These are phyloP conservation scores for Boletus huronensis DNA, from an alignment of 768 basidiomycete genomes.

Conservation along the genomic window DNA sequence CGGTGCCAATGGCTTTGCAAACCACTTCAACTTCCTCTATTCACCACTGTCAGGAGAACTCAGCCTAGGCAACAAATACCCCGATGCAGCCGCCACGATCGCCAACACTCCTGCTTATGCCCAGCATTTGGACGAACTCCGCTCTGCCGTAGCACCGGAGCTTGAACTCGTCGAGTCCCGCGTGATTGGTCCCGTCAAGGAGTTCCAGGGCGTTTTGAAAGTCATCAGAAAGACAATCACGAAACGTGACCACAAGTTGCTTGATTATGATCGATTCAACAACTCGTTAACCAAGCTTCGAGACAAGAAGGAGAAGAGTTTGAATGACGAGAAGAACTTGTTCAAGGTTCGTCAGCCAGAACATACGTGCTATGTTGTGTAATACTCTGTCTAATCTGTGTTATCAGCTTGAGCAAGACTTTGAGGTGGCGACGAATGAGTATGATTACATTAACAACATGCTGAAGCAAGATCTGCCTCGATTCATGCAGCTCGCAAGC, in stretches of 20 bases:
- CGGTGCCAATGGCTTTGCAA: slow-evolving; percentile 57
- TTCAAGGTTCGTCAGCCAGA: slow-evolving; percentile 66
- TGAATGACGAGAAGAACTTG: slow-evolving; percentile 94
- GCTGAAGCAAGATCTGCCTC: slow-evolving; percentile 88
- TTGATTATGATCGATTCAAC: slow-evolving; percentile 95
- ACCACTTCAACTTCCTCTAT: slow-evolving; percentile 62
- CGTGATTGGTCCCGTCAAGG: slow-evolving; percentile 82
- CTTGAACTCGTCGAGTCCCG: slow-evolving; percentile 90
- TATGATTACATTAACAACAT: slow-evolving; percentile 91
- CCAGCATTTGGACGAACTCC: slow-evolving; percentile 77
- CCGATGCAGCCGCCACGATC: slow-evolving; percentile 73
- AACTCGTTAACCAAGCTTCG: slow-evolving; percentile 92
- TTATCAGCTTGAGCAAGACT: slow-evolving; percentile 88
- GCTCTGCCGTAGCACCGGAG: slow-evolving; percentile 77
- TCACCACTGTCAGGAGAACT: slow-evolving; percentile 72
- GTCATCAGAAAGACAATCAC: slow-evolving; percentile 89
- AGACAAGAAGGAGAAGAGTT: slow-evolving; percentile 97
- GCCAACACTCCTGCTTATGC: slow-evolving; percentile 72
- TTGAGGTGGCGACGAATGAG: slow-evolving; percentile 86
- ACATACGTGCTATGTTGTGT: neutral
- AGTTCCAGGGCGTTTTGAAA: slow-evolving; percentile 84
- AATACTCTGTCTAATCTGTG: neutral
- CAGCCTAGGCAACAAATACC: slow-evolving; percentile 74
- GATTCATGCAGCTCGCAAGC: slow-evolving; percentile 85
- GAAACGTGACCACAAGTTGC: slow-evolving; percentile 96